Percentiles rank a stretch among this genome's conserved stretches.
Evolutionary conservation across 2,329 filamentous ascomycete genomes (phyloP).

Genomic region (Aspergillus sp.): DNA sequence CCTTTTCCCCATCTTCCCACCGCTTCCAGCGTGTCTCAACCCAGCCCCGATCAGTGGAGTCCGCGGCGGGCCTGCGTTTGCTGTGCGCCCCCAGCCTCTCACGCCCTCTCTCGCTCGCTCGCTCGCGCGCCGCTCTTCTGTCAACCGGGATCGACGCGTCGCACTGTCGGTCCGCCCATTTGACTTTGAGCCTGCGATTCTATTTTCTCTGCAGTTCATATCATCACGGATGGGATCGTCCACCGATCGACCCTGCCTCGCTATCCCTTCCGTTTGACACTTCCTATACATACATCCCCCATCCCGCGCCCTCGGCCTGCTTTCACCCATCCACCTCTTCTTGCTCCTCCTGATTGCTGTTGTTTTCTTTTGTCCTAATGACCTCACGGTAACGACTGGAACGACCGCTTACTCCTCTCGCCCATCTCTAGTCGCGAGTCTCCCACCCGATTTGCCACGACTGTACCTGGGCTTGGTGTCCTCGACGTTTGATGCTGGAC

Average conservation of each 20-base stretch:
- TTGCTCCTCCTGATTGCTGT: conserved; percentile 7
- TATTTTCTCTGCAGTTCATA: conserved; percentile 3
- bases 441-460: conserved; percentile 18
- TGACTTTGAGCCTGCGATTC: neutral
- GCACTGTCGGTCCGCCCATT: too few relatives aligned
- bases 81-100: conserved; percentile 18
- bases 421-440: conserved; percentile 14
- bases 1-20: conserved; percentile 1
- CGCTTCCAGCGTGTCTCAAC: too few relatives aligned
- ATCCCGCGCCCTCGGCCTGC: conserved; percentile 1
- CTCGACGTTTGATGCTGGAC: conserved; percentile 21
- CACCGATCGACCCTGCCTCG: conserved; percentile 19
- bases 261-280: conserved; percentile 26
- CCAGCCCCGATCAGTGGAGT: conserved; percentile 9
- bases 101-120: conserved; percentile 1
- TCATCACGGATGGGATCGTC: conserved; percentile 6
- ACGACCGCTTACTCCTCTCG: conserved; percentile 12
- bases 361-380: conserved; percentile 10
- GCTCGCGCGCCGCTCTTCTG: conserved; percentile 7
- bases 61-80: conserved; percentile 20
- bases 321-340: neutral
- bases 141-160: conserved; percentile 11
- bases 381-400: conserved; percentile 18
- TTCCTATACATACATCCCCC: conserved; percentile 17
- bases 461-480: conserved; percentile 6